These are phyloP conservation scores for Tetrapisispora arboricola DNA, from an alignment of 805 yeast species.

Conservation along the genomic window DNA sequence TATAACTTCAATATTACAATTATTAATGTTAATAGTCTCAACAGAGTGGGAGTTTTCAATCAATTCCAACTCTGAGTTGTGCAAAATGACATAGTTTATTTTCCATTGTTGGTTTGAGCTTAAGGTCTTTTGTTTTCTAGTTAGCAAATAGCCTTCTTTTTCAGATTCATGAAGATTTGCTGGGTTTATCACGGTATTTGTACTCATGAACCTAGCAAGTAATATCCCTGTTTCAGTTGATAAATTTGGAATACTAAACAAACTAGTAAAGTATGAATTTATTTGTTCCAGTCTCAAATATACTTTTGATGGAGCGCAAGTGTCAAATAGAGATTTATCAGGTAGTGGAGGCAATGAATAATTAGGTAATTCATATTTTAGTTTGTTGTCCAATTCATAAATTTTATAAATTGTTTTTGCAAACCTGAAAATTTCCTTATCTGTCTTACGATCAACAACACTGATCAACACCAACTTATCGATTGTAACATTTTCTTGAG, in stretches of 20 bases:
- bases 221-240: constrained; percentile 42
- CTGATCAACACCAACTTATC: constrained; percentile 55
- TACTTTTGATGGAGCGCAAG: constrained; percentile 47
- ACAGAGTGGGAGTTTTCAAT: constrained; percentile 43
- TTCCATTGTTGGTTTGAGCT: constrained; percentile 61
- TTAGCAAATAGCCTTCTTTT: constrained; percentile 56
- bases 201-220: constrained; percentile 55
- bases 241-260: constrained; percentile 48
- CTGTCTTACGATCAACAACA: constrained; percentile 49
- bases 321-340: constrained; percentile 47
- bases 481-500: constrained; percentile 35
- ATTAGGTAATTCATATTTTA: constrained; percentile 45
- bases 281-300: constrained; percentile 48
- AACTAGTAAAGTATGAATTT: constrained; percentile 47
- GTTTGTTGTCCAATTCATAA: constrained; percentile 46
- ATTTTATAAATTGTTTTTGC: constrained; percentile 54
- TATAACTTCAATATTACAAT: constrained; percentile 30
- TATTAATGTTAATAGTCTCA: constrained; percentile 32
- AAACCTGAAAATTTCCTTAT: constrained; percentile 66
- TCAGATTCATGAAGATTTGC: constrained; percentile 40
- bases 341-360: constrained; percentile 50
- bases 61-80: constrained; percentile 46
- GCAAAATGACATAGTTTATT: constrained; percentile 55
- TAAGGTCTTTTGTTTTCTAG: constrained; percentile 42
- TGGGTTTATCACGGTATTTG: constrained; percentile 56